Percentiles rank a stretch among this genome's conserved stretches.
phyloP scores from a whole-genome alignment of 192 early-diverging fungal species.

The Coemansia sp. region DNA sequence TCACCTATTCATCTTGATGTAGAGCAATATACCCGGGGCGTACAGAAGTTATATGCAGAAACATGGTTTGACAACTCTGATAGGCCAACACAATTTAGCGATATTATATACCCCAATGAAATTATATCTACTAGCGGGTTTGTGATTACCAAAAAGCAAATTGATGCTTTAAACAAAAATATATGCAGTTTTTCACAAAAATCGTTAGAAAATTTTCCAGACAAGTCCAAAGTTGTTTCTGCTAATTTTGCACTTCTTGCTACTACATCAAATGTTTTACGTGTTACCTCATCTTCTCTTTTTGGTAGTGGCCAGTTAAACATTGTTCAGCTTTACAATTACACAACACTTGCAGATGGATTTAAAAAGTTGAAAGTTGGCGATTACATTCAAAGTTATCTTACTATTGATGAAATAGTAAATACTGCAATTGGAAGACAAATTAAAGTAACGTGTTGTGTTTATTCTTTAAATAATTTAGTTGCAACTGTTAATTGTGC shows the following conservation, averaged over 20 bases:
- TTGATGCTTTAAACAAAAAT: too few relatives aligned
- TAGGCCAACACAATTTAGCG: not conserved
- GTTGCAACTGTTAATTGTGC: conserved; percentile 77
- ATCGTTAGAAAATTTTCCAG: conserved; percentile 50
- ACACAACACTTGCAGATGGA: conserved; percentile 65
- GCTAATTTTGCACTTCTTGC: conserved; percentile 89
- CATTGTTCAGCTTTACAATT: conserved; percentile 86
- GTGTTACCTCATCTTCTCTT: conserved; percentile 74
- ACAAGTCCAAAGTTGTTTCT: conserved; percentile 61
- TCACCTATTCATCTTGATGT: conserved; percentile 18
- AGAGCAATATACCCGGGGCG: not conserved
- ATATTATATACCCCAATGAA: conserved; percentile 1
- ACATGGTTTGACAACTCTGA: conserved; percentile 15
- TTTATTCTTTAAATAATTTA: conserved; percentile 57
- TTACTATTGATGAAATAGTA: conserved; percentile 67
- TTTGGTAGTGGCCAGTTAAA: conserved; percentile 84
- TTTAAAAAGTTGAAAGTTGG: conserved; percentile 61
- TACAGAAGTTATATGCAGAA: conserved; percentile 4
- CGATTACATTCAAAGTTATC: conserved; percentile 67
- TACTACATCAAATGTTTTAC: conserved; percentile 72
- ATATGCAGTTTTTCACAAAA: conserved; percentile 60
- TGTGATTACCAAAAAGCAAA: conserved; percentile 64
- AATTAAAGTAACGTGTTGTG: conserved; percentile 68
- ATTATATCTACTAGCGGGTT: not conserved
- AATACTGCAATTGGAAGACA: conserved; percentile 82